Conservation (phyloP, 805 yeast species). For the Metschnikowia baotianmanensis region DNA sequence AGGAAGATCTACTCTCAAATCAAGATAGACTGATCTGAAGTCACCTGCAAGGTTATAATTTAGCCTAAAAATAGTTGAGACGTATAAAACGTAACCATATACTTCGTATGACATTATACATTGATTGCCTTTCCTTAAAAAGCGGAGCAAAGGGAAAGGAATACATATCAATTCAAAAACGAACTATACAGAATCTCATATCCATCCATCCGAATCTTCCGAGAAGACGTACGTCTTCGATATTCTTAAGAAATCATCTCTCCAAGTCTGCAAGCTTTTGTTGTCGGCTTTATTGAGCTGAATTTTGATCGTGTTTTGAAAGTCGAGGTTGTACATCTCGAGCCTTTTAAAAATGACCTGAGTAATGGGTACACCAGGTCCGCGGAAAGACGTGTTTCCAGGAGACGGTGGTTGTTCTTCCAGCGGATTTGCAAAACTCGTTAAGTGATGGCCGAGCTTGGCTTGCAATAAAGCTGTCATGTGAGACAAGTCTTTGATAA, state of each 20-base stretch:
- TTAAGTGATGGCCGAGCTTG: neutral
- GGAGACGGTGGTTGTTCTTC: too few relatives aligned
- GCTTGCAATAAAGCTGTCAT: conserved; percentile 28
- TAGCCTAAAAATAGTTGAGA: too few relatives aligned
- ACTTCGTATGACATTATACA: too few relatives aligned
- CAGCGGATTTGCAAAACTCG: neutral
- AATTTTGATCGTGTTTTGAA: conserved; percentile 13
- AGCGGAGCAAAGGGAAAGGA: neutral
- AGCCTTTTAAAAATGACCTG: conserved; percentile 26
- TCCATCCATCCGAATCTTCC: conserved; percentile 40
- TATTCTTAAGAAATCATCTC: conserved; percentile 11
- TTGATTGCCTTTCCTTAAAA: too few relatives aligned
- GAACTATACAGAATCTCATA: neutral
- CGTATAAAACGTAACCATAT: too few relatives aligned
- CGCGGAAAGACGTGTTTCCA: neutral
- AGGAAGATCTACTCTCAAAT: conserved; percentile 79
- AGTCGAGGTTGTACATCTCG: conserved; percentile 27
- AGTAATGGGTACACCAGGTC: conserved; percentile 26
- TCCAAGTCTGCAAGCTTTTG: conserved; percentile 17
- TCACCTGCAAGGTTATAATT: too few relatives aligned
- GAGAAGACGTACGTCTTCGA: conserved; percentile 29
- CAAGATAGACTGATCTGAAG: conserved; percentile 60
- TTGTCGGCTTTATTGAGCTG: neutral
- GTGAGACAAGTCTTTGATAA: conserved; percentile 36
- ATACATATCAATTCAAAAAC: neutral